A percentile compares a stretch with the other conserved stretches of the same genome.
Conservation (phyloP, 2,329 filamentous ascomycete species). For the Colletotrichum phormii region DNA sequence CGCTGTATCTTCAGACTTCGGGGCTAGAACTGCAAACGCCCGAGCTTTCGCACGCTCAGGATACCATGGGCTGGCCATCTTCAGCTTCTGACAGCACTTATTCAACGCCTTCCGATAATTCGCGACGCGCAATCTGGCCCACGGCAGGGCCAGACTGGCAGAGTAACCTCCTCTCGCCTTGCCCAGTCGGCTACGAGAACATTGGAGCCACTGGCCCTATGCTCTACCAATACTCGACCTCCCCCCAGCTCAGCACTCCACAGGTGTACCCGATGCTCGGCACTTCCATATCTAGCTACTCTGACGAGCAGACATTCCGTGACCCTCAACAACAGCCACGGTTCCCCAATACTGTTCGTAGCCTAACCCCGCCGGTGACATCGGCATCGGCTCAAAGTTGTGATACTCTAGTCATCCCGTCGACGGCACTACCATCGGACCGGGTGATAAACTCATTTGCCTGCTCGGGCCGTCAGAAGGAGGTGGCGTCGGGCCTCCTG, state of each 20-base stretch:
- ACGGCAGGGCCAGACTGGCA: conserved; percentile 48
- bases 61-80: conserved; percentile 55
- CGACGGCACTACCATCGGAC: conserved; percentile 51
- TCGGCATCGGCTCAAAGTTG: conserved; percentile 57
- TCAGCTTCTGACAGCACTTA: conserved; percentile 61
- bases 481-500: conserved; percentile 51
- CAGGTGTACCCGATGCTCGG: conserved; percentile 49
- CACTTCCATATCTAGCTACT: conserved; percentile 50
- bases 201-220: conserved; percentile 42
- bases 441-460: conserved; percentile 49
- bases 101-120: conserved; percentile 58
- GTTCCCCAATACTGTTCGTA: conserved; percentile 59
- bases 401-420: conserved; percentile 61
- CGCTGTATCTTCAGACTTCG: conserved; percentile 32
- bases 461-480: conserved; percentile 55
- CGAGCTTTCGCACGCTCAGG: conserved; percentile 43
- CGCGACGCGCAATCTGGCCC: conserved; percentile 40
- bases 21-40: conserved; percentile 33
- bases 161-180: conserved; percentile 43
- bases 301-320: conserved; percentile 50
- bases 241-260: conserved; percentile 41
- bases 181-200: conserved; percentile 42
- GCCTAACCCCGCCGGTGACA: conserved; percentile 58
- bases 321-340: conserved; percentile 49
- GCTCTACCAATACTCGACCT: conserved; percentile 45